A percentile compares a stretch with the other conserved stretches of the same genome.
phyloP scores from a whole-genome alignment of 2,329 filamentous ascomycete genomes.

The Rosellinia necatrix region DNA sequence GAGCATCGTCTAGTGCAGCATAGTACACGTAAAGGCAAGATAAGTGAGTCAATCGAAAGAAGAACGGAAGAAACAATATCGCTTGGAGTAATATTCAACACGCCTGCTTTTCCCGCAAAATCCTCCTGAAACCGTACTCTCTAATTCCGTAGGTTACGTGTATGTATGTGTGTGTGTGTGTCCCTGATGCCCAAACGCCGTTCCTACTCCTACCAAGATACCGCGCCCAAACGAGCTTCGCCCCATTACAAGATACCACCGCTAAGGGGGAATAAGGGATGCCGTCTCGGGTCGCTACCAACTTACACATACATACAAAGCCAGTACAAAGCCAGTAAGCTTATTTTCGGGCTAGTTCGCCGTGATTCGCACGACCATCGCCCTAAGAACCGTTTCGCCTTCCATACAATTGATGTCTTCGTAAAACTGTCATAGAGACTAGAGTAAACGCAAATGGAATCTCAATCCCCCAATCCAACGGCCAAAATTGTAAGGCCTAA shows the following conservation, averaged over 20 bases:
- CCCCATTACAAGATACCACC: conserved; percentile 1
- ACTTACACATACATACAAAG: not conserved
- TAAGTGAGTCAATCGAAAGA: no score
- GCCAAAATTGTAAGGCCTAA: not conserved
- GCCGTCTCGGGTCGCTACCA: not conserved
- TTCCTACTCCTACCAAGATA: not conserved
- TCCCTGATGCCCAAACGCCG: conserved; percentile 14
- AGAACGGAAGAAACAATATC: not conserved
- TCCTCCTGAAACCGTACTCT: conserved; percentile 1
- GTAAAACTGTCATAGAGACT: not conserved
- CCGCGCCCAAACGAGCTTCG: conserved; percentile 4
- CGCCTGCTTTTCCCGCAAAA: conserved; percentile 11
- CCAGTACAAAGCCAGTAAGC: no score
- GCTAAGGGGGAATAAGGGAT: not conserved
- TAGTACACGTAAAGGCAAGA: no score
- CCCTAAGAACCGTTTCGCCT: not conserved
- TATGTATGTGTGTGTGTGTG: not conserved
- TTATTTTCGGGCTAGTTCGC: no score
- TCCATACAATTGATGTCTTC: not conserved
- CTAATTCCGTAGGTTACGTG: not conserved
- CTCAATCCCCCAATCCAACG: not conserved
- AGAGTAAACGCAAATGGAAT: no score
- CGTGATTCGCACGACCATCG: not conserved
- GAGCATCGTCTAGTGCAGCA: no score
- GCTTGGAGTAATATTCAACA: conserved; percentile 18